Conservation (phyloP, 208 protist species). For the Leishmania gerbilli region DNA sequence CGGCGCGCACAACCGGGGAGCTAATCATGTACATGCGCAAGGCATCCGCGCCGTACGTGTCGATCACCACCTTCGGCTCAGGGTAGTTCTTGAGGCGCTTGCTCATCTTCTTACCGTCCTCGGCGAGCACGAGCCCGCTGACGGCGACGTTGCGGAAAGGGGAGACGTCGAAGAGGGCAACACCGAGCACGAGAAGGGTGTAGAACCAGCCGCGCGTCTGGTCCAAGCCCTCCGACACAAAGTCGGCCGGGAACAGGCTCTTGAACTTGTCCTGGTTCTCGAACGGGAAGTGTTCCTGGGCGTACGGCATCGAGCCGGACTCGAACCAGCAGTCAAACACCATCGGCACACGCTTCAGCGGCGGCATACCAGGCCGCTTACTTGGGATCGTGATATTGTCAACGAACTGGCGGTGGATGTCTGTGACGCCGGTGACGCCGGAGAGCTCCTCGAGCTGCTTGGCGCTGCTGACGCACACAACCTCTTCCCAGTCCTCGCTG, state of each 20-base stretch:
- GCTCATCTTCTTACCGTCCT: slow-evolving; percentile 99
- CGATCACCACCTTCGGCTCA: slow-evolving; percentile 95
- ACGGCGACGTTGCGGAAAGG: slow-evolving; percentile 99
- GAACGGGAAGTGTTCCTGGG: slow-evolving; percentile 99
- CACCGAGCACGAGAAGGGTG: slow-evolving; percentile 99
- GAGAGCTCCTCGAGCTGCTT: slow-evolving; percentile 97
- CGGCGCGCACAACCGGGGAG: slow-evolving; percentile 98
- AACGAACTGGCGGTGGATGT: slow-evolving; percentile 98
- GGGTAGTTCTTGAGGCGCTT: slow-evolving; percentile 99
- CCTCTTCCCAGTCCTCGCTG: slow-evolving; percentile 95
- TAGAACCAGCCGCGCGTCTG: slow-evolving; percentile 99
- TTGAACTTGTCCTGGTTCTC: slow-evolving; percentile 97
- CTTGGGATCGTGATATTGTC: slow-evolving; percentile 99
- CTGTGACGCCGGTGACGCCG: slow-evolving; percentile 88
- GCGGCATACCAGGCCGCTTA: slow-evolving; percentile 82
- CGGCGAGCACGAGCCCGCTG: slow-evolving; percentile 99
- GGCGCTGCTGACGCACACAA: slow-evolving; percentile 96
- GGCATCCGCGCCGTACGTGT: slow-evolving; percentile 97
- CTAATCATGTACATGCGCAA: slow-evolving; percentile 99
- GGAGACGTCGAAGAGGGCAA: slow-evolving; percentile 97
- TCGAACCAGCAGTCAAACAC: slow-evolving; percentile 99
- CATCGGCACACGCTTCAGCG: slow-evolving; percentile 93
- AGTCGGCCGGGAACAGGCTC: slow-evolving; percentile 98
- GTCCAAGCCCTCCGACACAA: slow-evolving; percentile 99
- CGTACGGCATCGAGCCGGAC: slow-evolving; percentile 99